Conservation (phyloP, 75 land plant genomes). For the Sequoia sempervirens region DNA sequence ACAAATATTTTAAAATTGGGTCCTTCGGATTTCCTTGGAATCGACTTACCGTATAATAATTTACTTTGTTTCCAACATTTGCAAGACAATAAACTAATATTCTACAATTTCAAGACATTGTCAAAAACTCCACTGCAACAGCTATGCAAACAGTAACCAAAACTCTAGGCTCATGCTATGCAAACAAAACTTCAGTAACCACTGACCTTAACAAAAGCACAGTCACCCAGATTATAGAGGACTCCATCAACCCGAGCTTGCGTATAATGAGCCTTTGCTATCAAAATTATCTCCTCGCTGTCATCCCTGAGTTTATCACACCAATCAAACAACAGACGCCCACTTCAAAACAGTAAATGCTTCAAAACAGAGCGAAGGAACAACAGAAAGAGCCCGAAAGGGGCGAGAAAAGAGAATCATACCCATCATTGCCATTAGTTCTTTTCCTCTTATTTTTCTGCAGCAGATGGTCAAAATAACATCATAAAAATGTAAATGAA, state of each 20-base stretch:
- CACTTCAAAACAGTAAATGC: background rate
- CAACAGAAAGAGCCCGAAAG: too few species aligned
- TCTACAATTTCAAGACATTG: background rate
- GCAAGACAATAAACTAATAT: background rate
- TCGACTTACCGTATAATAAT: background rate
- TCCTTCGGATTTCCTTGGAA: background rate
- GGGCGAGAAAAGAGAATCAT: background rate
- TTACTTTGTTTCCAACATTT: background rate
- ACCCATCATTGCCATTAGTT: background rate
- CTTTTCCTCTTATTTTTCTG: background rate
- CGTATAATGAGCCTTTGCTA: constrained; percentile 52
- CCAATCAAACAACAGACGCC: background rate
- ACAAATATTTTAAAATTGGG: background rate
- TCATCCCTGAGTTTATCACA: constrained; percentile 17
- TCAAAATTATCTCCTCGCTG: constrained; percentile 22
- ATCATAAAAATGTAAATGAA: background rate
- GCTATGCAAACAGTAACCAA: background rate
- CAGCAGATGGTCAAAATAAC: background rate
- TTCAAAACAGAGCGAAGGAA: background rate
- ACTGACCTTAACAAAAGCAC: constrained; percentile 56
- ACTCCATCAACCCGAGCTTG: constrained; percentile 56
- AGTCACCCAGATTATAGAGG: constrained; percentile 54
- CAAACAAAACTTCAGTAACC: background rate
- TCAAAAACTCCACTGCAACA: background rate
- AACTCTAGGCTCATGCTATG: background rate